phyloP scores from a whole-genome alignment of 1,139 yeast species.

The Diutina pseudorugosa region DNA sequence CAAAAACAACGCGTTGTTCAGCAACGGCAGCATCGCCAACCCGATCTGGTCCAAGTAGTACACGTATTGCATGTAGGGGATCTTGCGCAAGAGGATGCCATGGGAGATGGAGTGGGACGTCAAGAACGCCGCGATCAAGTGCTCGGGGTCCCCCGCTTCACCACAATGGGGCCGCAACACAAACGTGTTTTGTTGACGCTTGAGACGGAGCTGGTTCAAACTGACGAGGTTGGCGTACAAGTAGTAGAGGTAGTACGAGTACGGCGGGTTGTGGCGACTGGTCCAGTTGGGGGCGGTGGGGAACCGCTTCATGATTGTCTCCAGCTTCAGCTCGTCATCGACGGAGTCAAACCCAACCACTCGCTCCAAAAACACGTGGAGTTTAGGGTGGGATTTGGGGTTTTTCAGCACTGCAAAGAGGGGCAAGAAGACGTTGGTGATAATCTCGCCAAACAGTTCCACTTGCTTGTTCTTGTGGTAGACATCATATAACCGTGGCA shows the following conservation, averaged over 20 bases:
- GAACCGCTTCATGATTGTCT: slow-evolving; percentile 68
- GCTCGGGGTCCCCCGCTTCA: slow-evolving; percentile 99
- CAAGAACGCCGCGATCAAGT: slow-evolving; percentile 79
- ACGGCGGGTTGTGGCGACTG: slow-evolving; percentile 78
- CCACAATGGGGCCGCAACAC: slow-evolving; percentile 97
- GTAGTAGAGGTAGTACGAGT: slow-evolving; percentile 86
- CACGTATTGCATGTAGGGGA: slow-evolving; percentile 88
- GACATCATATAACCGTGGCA: slow-evolving; percentile 85
- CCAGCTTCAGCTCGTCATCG: slow-evolving; percentile 92
- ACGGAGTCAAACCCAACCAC: slow-evolving; percentile 98
- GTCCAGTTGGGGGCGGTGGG: slow-evolving; percentile 83
- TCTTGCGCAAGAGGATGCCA: slow-evolving; percentile 83
- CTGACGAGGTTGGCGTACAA: slow-evolving; percentile 77
- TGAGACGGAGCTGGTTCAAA: slow-evolving; percentile 69
- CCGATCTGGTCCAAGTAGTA: slow-evolving; percentile 92
- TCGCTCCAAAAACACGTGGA: slow-evolving; percentile 77
- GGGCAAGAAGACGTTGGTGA: slow-evolving; percentile 77
- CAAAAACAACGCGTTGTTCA: slow-evolving; percentile 89
- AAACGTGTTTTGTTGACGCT: slow-evolving; percentile 71
- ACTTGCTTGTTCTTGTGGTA: slow-evolving; percentile 73
- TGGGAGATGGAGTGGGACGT: slow-evolving; percentile 91
- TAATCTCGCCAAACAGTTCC: slow-evolving; percentile 58
- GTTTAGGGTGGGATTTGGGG: slow-evolving; percentile 79
- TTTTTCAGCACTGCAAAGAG: slow-evolving; percentile 79
- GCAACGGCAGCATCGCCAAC: slow-evolving; percentile 97